Base-by-base conservation (phyloP, 495 filamentous ascomycete species). In the Neurospora sp. region DNA sequence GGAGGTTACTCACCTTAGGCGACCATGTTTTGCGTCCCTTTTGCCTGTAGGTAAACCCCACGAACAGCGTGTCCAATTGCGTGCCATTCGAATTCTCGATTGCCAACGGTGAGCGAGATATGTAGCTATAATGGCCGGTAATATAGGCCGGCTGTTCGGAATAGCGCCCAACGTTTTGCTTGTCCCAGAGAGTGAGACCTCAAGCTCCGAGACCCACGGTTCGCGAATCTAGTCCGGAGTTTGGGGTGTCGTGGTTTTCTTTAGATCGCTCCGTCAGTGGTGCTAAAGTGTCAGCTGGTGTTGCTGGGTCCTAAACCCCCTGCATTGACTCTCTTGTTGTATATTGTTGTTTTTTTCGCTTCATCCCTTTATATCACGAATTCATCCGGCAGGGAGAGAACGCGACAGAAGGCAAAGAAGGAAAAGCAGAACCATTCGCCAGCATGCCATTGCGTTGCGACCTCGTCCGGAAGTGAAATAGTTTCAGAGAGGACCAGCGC, bases 21-120 rank as follows among this genome's bases (percentile, higher is more conserved):
- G 76, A 80, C 78, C 76, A 88, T 88, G 87, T 66, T 66, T 66
- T 35, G 27, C 54, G 54, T 62, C 54, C 10, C 20, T 23, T 31
- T 31, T 16, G 12, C 41, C 5, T 42, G 23, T 27, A 59, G 20
- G 23, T 31, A 35, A 35, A 35, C 27, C 27, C 14, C 14, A 37
- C 54, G 54, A 66, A 31, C 54, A 37, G 54, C 54, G 14, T 66
- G 27, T 37, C 54, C 27, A 37, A 16, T 62, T 31, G 54, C 54
- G 54, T 16, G 11, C 54, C 54, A 31, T 31, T 62, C 11, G 12
- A 7, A 31, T 31, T 62, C 10, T 16, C 5, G 54, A 31, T 62
- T 62, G 54, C 23, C 23, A 31, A 14, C 23, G 23, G 23, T 31
- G 44, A 48, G n/a, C 3, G 46, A 66, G 44, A 11, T 40, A 40